Evolutionary conservation across 805 yeast genomes (phyloP).

Genomic region (Yarrowia divulgata): DNA sequence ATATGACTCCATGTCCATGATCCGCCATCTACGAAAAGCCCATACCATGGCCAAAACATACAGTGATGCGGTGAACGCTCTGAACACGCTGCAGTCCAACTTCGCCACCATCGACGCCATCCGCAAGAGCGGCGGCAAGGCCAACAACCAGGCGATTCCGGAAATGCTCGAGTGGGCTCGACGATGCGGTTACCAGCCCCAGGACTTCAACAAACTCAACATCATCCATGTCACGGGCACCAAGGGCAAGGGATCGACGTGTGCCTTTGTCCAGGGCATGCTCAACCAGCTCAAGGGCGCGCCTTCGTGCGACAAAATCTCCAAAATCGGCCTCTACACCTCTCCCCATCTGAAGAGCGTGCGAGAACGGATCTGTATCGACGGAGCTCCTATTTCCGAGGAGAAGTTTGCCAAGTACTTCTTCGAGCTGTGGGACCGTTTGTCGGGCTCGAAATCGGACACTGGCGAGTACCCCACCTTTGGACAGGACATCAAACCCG

Average conservation of each 20-base stretch:
- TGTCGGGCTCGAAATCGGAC: constrained; percentile 67
- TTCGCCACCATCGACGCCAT: constrained; percentile 87
- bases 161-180: constrained; percentile 87
- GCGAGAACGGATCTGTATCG: constrained; percentile 85
- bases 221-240: constrained; percentile 95
- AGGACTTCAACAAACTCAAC: constrained; percentile 76
- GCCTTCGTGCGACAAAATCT: constrained; percentile 47
- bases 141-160: constrained; percentile 65
- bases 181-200: constrained; percentile 69
- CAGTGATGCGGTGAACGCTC: constrained; percentile 80
- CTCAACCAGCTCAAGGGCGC: constrained; percentile 62
- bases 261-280: constrained; percentile 90
- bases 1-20: neutral
- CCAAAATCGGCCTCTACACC: constrained; percentile 88
- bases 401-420: constrained; percentile 84
- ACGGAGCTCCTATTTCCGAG: constrained; percentile 85
- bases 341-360: constrained; percentile 96
- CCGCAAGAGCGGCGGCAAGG: constrained; percentile 74
- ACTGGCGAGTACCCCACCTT: constrained; percentile 71
- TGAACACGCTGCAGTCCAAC: constrained; percentile 89
- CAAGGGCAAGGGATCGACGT: constrained; percentile 97
- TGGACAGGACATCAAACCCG: constrained; percentile 78
- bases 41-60: constrained; percentile 43
- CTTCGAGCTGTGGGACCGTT: constrained; percentile 90
- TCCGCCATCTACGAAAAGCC: constrained; percentile 30